Percentiles rank a stretch among this genome's conserved stretches.
Conservation (phyloP, 1,284 basidiomycete genomes). For the Cystobasidium pallidum region DNA sequence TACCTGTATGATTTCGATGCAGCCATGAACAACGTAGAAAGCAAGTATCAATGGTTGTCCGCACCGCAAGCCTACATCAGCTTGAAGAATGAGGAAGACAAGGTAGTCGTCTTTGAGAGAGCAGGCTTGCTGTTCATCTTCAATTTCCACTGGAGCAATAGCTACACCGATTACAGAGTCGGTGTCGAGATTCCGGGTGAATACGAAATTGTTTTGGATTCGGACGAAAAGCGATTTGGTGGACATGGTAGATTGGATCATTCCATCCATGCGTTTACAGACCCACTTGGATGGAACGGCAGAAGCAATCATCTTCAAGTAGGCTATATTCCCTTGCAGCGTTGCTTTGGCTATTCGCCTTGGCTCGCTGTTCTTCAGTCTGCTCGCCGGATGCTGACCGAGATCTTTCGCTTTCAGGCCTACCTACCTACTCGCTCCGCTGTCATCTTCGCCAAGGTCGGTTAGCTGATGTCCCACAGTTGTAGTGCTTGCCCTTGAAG, state of each 20-base stretch:
- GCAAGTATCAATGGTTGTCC: conserved; percentile 78
- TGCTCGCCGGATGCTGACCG: no score
- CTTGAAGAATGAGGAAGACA: conserved; percentile 88
- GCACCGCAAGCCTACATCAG: conserved; percentile 86
- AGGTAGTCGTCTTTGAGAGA: conserved; percentile 90
- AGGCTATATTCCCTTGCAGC: no score
- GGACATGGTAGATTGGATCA: conserved; percentile 81
- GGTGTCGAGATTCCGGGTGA: conserved; percentile 86
- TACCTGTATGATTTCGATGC: conserved; percentile 92
- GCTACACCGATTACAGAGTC: conserved; percentile 89
- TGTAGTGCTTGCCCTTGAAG: no score
- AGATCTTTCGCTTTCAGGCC: background rate
- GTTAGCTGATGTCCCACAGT: no score
- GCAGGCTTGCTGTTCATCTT: conserved; percentile 91
- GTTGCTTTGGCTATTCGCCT: no score
- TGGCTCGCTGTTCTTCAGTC: no score
- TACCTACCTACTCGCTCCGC: conserved; percentile 42
- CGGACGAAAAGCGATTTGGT: conserved; percentile 83
- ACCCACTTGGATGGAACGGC: conserved; percentile 85
- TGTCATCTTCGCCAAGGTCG: conserved; percentile 38
- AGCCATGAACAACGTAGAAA: conserved; percentile 88
- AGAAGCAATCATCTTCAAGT: conserved; percentile 88
- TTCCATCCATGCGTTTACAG: conserved; percentile 74
- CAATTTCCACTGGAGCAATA: conserved; percentile 89
- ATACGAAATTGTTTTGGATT: conserved; percentile 78